A percentile compares a stretch with the other conserved stretches of the same genome.
Evolutionary conservation across 1,284 basidiomycete genomes (phyloP).

Genomic region (Gomphus bonarii): DNA sequence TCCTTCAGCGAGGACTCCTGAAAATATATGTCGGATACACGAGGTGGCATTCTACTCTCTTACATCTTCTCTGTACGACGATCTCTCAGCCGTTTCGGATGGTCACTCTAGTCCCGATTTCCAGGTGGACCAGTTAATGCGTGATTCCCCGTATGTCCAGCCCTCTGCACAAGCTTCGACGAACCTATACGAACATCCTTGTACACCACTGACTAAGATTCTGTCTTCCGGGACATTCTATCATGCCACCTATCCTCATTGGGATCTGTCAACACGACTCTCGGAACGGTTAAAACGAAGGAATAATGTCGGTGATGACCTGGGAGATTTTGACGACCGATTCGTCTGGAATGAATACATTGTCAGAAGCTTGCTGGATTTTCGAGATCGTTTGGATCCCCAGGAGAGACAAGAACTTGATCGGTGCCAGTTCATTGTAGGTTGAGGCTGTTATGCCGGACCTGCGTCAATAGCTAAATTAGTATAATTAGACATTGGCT

Average conservation of each 20-base stretch:
- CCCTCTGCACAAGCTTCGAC: slow-evolving; percentile 24
- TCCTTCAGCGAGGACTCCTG: slow-evolving; percentile 44
- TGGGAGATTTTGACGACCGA: slow-evolving; percentile 64
- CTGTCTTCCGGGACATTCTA: slow-evolving; percentile 91
- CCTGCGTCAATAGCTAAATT: slow-evolving; percentile 20
- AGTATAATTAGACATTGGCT: slow-evolving; percentile 51
- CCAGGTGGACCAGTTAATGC: slow-evolving; percentile 34
- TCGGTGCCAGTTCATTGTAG: slow-evolving; percentile 70
- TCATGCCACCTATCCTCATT: slow-evolving; percentile 71
- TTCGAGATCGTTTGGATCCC: slow-evolving; percentile 62
- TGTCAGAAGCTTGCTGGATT: slow-evolving; percentile 69
- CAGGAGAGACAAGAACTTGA: slow-evolving; percentile 65
- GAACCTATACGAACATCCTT: slow-evolving; percentile 78
- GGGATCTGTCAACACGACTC: slow-evolving; percentile 84
- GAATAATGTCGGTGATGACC: slow-evolving; percentile 37
- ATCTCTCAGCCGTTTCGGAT: slow-evolving; percentile 40
- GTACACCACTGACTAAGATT: slow-evolving; percentile 83
- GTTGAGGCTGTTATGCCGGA: slow-evolving; percentile 23
- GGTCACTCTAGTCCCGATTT: slow-evolving; percentile 31
- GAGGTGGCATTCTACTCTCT: slow-evolving; percentile 72
- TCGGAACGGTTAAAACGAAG: slow-evolving; percentile 53
- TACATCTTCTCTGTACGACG: slow-evolving; percentile 62
- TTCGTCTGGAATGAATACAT: slow-evolving; percentile 88
- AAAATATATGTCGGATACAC: slow-evolving; percentile 63
- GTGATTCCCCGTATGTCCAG: slow-evolving; percentile 37